These are phyloP conservation scores for Coniochaeta hoffmannii DNA, from an alignment of 2,329 filamentous ascomycete genomes.

Conservation along the genomic window DNA sequence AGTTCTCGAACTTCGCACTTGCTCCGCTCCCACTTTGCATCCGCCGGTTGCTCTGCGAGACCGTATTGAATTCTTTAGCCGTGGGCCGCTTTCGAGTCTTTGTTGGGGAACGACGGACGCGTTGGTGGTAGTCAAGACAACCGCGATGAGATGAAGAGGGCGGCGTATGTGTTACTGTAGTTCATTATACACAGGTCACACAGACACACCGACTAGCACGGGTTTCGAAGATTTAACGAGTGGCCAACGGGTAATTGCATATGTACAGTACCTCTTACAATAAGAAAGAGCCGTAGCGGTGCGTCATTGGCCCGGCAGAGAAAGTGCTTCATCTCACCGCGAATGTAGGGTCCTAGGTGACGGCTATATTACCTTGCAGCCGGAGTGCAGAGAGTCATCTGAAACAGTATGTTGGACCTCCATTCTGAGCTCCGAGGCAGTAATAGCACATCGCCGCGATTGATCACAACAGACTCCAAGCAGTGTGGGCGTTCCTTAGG, in stretches of 20 bases:
- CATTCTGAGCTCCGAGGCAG: background rate
- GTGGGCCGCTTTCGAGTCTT: background rate
- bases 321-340: background rate
- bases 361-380: background rate
- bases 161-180: too few relatives aligned
- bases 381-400: background rate
- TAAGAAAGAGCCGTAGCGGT: background rate
- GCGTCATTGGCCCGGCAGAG: constrained; percentile 1
- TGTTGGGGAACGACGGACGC: background rate
- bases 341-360: background rate
- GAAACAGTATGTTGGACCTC: background rate
- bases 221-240: too few relatives aligned
- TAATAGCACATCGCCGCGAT: too few relatives aligned
- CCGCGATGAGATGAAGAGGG: too few relatives aligned
- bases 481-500: too few relatives aligned
- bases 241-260: too few relatives aligned
- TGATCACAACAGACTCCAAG: too few relatives aligned
- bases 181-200: too few relatives aligned
- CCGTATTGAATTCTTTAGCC: background rate
- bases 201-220: too few relatives aligned
- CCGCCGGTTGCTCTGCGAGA: background rate
- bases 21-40: background rate
- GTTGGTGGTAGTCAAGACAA: too few relatives aligned
- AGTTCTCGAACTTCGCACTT: background rate
- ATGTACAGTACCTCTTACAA: too few relatives aligned